Evolutionary conservation across 192 early-diverging fungal species (phyloP).

Genomic region (Gonapodya prolifera): DNA sequence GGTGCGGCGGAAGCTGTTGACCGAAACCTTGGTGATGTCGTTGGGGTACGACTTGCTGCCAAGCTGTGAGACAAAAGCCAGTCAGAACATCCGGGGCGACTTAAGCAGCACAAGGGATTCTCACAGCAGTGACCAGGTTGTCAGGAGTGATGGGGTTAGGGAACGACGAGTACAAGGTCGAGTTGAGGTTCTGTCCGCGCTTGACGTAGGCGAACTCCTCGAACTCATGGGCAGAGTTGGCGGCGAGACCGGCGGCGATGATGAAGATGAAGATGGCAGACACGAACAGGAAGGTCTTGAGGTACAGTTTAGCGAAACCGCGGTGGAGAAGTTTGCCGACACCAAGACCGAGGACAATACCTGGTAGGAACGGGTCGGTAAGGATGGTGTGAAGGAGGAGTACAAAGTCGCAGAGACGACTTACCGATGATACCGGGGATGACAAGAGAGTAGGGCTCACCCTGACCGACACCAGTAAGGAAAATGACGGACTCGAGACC

Average conservation of each 20-base stretch:
- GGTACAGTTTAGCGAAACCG: not conserved
- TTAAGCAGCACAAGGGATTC: not conserved
- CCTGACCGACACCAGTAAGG: slow-evolving; percentile 7
- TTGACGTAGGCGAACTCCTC: slow-evolving; percentile 8
- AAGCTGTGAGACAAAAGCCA: not conserved
- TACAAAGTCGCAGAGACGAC: too few species aligned
- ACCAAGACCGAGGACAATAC: not conserved
- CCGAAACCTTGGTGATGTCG: not conserved
- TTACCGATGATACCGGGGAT: not conserved
- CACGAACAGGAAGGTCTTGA: slow-evolving; percentile 1
- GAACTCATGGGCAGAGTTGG: slow-evolving; percentile 5
- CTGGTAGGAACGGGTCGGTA: too few species aligned
- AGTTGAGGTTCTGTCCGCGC: not conserved
- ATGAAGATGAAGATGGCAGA: slow-evolving; percentile 7
- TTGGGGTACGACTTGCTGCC: not conserved
- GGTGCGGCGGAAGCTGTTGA: not conserved
- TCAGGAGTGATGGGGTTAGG: not conserved
- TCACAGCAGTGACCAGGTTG: not conserved
- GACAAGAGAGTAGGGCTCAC: not conserved
- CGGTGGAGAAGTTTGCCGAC: not conserved
- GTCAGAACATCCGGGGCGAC: not conserved
- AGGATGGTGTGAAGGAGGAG: too few species aligned
- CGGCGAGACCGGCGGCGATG: slow-evolving; percentile 7
- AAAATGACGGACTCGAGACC: slow-evolving; percentile 10
- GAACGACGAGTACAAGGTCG: not conserved